phyloP scores from a whole-genome alignment of 495 filamentous ascomycete species.

The Penicillium silybi region DNA sequence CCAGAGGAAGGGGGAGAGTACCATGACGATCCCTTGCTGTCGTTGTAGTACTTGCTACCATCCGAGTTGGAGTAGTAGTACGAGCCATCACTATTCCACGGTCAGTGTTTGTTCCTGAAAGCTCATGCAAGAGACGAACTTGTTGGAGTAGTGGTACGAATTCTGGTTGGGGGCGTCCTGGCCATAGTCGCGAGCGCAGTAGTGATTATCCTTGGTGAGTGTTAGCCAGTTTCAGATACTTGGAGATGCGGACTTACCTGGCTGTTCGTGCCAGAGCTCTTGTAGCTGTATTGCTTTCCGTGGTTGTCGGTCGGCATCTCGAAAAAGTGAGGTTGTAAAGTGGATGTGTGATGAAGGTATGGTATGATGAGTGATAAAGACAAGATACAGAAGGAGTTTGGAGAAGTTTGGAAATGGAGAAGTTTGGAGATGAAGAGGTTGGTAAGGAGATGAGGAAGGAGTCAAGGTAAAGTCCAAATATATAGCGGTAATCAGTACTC shows the following conservation, averaged over 20 bases:
- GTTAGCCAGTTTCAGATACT: background rate
- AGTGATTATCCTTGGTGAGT: slow-evolving; percentile 35
- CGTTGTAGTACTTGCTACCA: slow-evolving; percentile 39
- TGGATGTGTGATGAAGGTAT: background rate
- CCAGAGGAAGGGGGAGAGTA: slow-evolving; percentile 19
- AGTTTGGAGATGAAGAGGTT: background rate
- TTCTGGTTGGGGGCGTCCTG: slow-evolving; percentile 25
- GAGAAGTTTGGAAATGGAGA: background rate
- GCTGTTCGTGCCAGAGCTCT: slow-evolving; percentile 33
- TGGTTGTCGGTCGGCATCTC: slow-evolving; percentile 13
- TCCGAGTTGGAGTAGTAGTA: slow-evolving; percentile 43
- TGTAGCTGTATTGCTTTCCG: slow-evolving; percentile 22
- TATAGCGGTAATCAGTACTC: too few species aligned
- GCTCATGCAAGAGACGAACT: slow-evolving; percentile 9
- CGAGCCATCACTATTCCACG: slow-evolving; percentile 24
- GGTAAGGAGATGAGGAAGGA: background rate
- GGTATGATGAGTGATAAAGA: background rate
- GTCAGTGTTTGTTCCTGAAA: background rate
- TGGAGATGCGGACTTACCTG: slow-evolving; percentile 15
- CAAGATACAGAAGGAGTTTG: background rate
- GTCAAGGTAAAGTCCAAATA: background rate
- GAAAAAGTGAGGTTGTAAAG: background rate
- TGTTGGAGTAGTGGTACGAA: slow-evolving; percentile 42
- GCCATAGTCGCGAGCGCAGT: slow-evolving; percentile 37
- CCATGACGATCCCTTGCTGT: slow-evolving; percentile 24